Conservation (phyloP, 2,329 filamentous ascomycete species). For the Hypoxylon sp. region DNA sequence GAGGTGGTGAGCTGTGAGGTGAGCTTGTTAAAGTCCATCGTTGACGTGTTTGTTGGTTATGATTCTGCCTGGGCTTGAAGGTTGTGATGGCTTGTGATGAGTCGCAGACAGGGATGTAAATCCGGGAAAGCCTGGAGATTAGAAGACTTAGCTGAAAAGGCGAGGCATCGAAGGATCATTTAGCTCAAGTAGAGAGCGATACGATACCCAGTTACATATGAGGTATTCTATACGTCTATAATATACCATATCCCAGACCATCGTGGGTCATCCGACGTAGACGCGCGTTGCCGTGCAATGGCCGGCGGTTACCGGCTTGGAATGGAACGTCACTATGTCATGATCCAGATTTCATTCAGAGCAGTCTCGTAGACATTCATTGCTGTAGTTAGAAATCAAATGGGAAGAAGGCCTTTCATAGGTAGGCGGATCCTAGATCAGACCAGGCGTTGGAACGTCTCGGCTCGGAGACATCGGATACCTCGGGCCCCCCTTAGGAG, state of each 20-base stretch:
- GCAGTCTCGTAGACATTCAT: neutral
- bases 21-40: conserved; percentile 32
- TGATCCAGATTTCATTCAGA: neutral
- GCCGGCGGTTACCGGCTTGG: neutral
- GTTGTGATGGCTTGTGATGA: neutral
- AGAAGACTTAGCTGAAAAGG: neutral
- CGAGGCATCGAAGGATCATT: conserved; percentile 9
- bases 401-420: neutral
- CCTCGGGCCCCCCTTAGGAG: conserved; percentile 13
- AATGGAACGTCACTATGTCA: conserved; percentile 7
- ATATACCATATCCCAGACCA: conserved; percentile 1
- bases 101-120: neutral
- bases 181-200: neutral
- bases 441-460: conserved; percentile 10
- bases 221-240: neutral
- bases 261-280: conserved; percentile 1
- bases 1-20: neutral
- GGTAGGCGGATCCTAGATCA: neutral
- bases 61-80: neutral
- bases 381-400: neutral
- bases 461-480: conserved; percentile 42
- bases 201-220: conserved; percentile 1
- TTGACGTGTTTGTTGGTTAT: neutral
- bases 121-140: neutral
- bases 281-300: neutral